Base-by-base conservation (phyloP, 345 rosid genomes). In the Gossypium arboreum region DNA sequence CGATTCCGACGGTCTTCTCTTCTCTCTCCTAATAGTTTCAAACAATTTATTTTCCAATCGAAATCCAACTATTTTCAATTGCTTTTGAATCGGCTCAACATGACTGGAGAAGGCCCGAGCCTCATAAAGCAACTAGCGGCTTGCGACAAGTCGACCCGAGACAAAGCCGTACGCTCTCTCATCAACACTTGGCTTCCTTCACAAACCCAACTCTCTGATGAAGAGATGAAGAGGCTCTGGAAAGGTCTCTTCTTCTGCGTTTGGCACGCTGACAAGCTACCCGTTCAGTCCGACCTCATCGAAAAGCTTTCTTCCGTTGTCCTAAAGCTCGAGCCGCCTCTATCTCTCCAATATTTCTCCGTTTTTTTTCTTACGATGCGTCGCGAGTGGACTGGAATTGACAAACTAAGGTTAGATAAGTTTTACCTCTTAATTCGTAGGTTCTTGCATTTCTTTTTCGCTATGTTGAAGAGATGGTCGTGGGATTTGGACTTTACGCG, bases 191-290 rank as follows among this genome's bases (percentile, higher is more conserved):
- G 99, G 99, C 87, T 93, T 59, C 99, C 96, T 0, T 78, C 85
- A 9, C 96, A 87, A 45, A 54, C 89, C 4, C 56, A 79, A n/a
- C 52, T 95, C 80, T 25, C 89, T 17, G 94, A 89, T 34, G 92
- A 93, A 12, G 92, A 88, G 51, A 88, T 95, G 92, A 90, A 82
- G 89, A 88, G 86, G 87, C 85, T 95, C 4, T 95, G 99, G 97
- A 92, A 91, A 77, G 99, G 97, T 10, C 87, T 95, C 65, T 95
- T 95, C 84, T 95, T 93, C 83, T 95, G 99, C 77, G 83, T 95
- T 60, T 95, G 99, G 99, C 98, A 93, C 79, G 84, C 99, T 59
- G 99, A 95, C 74, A 93, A 95, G 88, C 57, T 78, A 2, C 84
- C 87, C 0, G 85, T 76, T 66, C 99, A 95, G 81, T 64, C 92